Evolutionary conservation across 2,329 filamentous ascomycete genomes (phyloP), one percentile per base, ranked within the genome.

Genomic region (Madurella mycetomatis): DNA sequence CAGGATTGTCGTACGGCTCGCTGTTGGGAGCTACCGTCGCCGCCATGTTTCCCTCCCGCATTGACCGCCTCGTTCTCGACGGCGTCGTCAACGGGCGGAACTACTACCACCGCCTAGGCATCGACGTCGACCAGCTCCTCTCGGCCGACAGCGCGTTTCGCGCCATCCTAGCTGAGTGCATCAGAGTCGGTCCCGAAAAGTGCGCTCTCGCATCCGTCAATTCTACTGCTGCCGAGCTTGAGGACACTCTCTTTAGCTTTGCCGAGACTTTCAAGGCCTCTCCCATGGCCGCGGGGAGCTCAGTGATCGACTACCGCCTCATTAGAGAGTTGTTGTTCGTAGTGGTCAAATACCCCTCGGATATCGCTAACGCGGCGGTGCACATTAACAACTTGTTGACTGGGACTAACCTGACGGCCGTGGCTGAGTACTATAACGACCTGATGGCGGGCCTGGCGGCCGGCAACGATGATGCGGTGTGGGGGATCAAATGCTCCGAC

Each of bases 1-100:
- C 17, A 47, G 45, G 70, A 1, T 65, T 72, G 41, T 74, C 70
- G 0, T 75, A 74, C 51, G 72, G 73, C 0, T 71, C 68, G 1
- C 49, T 68, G 0, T 55, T 76, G 4, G 73, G 74, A 5, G 64
- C 65, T 5, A 73, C 69, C 1, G 59, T 67, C 2, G 71, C 69
- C 1, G 66, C 70, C 43, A 75, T 76, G 71, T 75, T 73, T 51
- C 73, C 69, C 0, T 63, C 69, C 4, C 60, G 56, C 15, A 58
- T 71, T 17, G 67, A 69, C 46, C 69, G 62, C 49, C 54, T 70
- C 47, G 53, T 72, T 19, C 48, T 70, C 1, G 69, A 71, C 32
- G 67, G 65, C 17, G 65, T 69, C 1, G 55, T 64, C 7, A 70
- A 70, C 42, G 41, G 31, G 2, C 41, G 47, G 19, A 51, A 57